Conservation (phyloP, 768 basidiomycete species). For the Tricholoma sp. region DNA sequence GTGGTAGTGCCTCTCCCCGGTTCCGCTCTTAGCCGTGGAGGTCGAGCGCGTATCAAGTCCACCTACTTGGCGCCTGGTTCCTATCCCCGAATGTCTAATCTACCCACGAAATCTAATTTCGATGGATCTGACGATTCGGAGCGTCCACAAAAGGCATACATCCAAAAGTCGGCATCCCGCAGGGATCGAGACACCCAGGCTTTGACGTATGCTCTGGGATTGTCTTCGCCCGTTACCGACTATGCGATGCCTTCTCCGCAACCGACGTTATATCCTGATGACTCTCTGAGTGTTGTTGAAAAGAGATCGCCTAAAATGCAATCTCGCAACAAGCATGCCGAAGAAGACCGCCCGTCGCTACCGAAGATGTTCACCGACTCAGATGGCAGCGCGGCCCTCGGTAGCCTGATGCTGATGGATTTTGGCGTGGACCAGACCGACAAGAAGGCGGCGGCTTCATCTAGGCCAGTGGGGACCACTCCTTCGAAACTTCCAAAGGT, state of each 20-base stretch:
- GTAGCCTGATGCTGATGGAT: slow-evolving; percentile 60
- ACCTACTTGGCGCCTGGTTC: slow-evolving; percentile 55
- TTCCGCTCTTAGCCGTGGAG: slow-evolving; percentile 29
- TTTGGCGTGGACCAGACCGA: slow-evolving; percentile 26
- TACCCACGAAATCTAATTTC: slow-evolving; percentile 24
- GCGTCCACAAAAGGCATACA: slow-evolving; percentile 12
- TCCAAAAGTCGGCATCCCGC: slow-evolving; percentile 38
- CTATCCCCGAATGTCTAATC: slow-evolving; percentile 50
- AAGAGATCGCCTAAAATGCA: slow-evolving; percentile 18
- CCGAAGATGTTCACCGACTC: slow-evolving; percentile 19
- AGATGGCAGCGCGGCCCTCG: slow-evolving; percentile 46
- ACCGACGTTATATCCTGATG: slow-evolving; percentile 66
- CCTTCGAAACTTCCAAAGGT: not conserved
- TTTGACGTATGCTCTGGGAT: slow-evolving; percentile 31
- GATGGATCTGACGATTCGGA: not conserved
- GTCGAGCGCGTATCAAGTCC: slow-evolving; percentile 65
- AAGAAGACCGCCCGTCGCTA: slow-evolving; percentile 14
- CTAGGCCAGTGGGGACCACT: slow-evolving; percentile 27
- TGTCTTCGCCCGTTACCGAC: slow-evolving; percentile 31
- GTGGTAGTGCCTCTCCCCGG: slow-evolving; percentile 19
- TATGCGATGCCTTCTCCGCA: slow-evolving; percentile 44
- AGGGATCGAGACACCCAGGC: slow-evolving; percentile 36
- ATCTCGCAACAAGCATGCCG: slow-evolving; percentile 1
- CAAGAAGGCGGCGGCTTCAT: slow-evolving; percentile 20
- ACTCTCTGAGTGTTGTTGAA: slow-evolving; percentile 60